A percentile compares a stretch with the other conserved stretches of the same genome.
phyloP scores from a whole-genome alignment of 2,329 filamentous ascomycete species.

The Escovopsis sp. region DNA sequence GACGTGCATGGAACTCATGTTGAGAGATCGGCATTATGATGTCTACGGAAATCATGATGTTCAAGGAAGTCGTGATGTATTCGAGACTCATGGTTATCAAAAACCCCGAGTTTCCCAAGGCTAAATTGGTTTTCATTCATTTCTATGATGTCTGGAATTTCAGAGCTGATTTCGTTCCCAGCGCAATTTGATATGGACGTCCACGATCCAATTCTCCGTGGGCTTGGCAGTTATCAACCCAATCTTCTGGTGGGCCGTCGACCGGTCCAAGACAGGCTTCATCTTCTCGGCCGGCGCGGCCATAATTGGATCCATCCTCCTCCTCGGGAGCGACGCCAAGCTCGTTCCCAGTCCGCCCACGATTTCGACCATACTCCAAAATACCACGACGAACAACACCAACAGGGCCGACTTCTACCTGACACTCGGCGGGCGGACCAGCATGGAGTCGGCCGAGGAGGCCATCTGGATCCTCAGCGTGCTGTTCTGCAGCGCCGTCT shows the following conservation, averaged over 20 bases:
- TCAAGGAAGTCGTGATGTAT: no score
- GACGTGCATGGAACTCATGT: no score
- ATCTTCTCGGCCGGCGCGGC: conserved; percentile 63
- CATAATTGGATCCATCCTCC: conserved; percentile 53
- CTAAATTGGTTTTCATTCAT: neutral
- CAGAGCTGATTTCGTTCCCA: conserved; percentile 18
- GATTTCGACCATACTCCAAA: conserved; percentile 21
- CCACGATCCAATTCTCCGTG: conserved; percentile 80
- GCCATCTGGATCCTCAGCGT: conserved; percentile 87
- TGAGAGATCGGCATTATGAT: no score
- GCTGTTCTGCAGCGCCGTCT: conserved; percentile 85
- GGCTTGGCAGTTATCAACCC: conserved; percentile 86
- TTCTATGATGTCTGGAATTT: neutral
- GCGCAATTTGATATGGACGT: conserved; percentile 86
- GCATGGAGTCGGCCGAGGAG: conserved; percentile 50
- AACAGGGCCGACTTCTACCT: conserved; percentile 5
- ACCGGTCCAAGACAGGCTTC: conserved; percentile 75
- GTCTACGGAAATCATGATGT: no score
- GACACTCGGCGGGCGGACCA: conserved; percentile 36
- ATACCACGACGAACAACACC: conserved; percentile 11
- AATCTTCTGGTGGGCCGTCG: conserved; percentile 89
- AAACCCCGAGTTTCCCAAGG: no score
- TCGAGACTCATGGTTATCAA: no score
- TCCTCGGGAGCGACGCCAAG: conserved; percentile 62
- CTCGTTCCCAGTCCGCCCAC: conserved; percentile 51